Evolutionary conservation across 2,329 filamentous ascomycete species (phyloP).

Genomic region (Xylaria sp.): DNA sequence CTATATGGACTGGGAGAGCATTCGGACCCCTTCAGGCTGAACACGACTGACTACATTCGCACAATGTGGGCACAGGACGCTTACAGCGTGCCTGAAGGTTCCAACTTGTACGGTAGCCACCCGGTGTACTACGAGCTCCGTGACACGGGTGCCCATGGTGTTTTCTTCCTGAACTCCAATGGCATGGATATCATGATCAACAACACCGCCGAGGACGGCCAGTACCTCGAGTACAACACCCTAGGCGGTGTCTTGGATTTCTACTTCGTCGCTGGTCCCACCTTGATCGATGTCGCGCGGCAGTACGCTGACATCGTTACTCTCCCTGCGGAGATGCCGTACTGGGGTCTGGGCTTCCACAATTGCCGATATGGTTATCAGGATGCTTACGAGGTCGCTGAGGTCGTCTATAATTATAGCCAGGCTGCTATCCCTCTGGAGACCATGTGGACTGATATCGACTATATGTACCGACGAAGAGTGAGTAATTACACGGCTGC

Average conservation of each 20-base stretch:
- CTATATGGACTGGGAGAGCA: slow-evolving; percentile 85
- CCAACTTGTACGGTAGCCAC: slow-evolving; percentile 79
- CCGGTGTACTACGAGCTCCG: slow-evolving; percentile 82
- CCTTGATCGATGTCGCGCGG: slow-evolving; percentile 66
- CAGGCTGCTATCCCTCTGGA: slow-evolving; percentile 73
- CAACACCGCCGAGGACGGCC: slow-evolving; percentile 65
- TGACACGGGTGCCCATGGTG: slow-evolving; percentile 67
- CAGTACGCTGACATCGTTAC: slow-evolving; percentile 70
- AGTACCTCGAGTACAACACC: slow-evolving; percentile 83
- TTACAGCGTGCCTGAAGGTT: slow-evolving; percentile 67
- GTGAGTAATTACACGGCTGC: slow-evolving; percentile 41
- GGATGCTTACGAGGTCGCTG: slow-evolving; percentile 73
- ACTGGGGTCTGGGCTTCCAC: slow-evolving; percentile 71
- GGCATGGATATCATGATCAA: slow-evolving; percentile 83
- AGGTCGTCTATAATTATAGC: slow-evolving; percentile 75
- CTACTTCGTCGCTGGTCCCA: slow-evolving; percentile 71
- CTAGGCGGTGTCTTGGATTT: slow-evolving; percentile 81
- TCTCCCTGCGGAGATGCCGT: slow-evolving; percentile 70
- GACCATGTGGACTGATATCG: slow-evolving; percentile 75
- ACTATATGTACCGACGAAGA: slow-evolving; percentile 67
- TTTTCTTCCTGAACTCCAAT: slow-evolving; percentile 78
- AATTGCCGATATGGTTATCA: slow-evolving; percentile 73
- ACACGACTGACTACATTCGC: slow-evolving; percentile 75
- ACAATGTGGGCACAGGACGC: slow-evolving; percentile 78
- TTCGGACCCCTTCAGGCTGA: slow-evolving; percentile 75